Conservation (phyloP, 116 monocot species). For the Posidonia oceanica region DNA sequence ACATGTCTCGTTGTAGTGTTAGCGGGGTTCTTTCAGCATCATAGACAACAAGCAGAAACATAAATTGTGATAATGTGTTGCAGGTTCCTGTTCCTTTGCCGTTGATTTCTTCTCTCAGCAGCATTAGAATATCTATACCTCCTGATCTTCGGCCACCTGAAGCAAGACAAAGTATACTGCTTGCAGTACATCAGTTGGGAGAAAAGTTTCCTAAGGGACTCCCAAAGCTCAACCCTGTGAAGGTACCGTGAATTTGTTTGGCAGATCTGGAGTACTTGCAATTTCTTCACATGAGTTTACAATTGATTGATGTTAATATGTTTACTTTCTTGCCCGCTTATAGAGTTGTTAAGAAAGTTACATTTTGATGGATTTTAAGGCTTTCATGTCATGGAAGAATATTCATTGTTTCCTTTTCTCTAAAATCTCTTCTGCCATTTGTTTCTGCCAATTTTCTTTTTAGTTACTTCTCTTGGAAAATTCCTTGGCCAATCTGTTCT, state of each 20-base stretch:
- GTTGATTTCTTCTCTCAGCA: constrained; percentile 74
- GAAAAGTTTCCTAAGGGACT: constrained; percentile 76
- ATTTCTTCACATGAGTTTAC: neutral
- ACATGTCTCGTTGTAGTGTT: neutral
- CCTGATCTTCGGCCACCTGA: constrained; percentile 82
- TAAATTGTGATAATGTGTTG: neutral
- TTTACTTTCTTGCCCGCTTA: neutral
- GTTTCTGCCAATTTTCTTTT: no score
- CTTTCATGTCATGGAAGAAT: no score
- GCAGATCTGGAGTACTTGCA: neutral
- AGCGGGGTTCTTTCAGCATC: neutral
- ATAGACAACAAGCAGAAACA: constrained; percentile 1
- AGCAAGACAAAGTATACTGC: constrained; percentile 89
- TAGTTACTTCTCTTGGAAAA: no score
- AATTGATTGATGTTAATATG: neutral
- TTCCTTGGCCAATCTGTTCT: no score
- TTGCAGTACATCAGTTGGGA: constrained; percentile 77
- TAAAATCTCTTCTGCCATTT: no score
- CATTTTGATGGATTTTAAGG: neutral
- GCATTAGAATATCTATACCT: constrained; percentile 78
- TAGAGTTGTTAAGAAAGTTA: neutral
- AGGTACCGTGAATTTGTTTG: constrained; percentile 32
- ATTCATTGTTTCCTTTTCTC: no score
- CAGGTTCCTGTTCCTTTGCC: constrained; percentile 95
- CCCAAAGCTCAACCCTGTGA: constrained; percentile 81